Evolutionary conservation across 495 filamentous ascomycete genomes (phyloP).

Genomic region (Neurospora sp.): DNA sequence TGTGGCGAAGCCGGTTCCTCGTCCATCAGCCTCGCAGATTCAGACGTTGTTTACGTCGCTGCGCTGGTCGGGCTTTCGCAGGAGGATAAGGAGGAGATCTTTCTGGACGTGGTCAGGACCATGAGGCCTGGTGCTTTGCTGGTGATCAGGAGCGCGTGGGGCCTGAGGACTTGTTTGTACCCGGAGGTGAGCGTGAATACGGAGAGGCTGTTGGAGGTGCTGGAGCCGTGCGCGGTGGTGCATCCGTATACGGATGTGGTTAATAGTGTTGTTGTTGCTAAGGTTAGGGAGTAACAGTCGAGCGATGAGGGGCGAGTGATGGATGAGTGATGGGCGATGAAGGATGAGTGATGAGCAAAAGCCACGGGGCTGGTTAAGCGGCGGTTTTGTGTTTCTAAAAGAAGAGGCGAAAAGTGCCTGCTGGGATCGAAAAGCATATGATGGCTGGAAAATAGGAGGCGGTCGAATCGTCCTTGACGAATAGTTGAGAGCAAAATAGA

Average conservation of each 20-base stretch:
- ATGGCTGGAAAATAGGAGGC: too few species aligned
- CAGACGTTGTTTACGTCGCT: constrained; percentile 22
- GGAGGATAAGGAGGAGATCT: constrained; percentile 18
- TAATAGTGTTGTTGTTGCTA: constrained; percentile 23
- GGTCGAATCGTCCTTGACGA: too few species aligned
- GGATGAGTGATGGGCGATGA: too few species aligned
- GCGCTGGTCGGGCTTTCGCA: constrained; percentile 21
- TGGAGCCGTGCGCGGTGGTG: constrained; percentile 18
- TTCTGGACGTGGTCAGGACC: constrained; percentile 7
- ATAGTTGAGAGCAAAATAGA: too few species aligned
- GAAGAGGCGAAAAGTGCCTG: too few species aligned
- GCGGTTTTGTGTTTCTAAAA: too few species aligned
- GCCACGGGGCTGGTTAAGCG: too few species aligned
- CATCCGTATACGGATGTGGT: constrained; percentile 22
- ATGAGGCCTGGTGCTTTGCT: constrained; percentile 19
- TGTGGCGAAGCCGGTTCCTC: constrained; percentile 13
- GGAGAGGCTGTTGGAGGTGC: constrained; percentile 3
- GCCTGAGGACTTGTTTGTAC: constrained; percentile 19
- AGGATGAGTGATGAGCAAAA: too few species aligned
- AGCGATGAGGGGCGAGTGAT: too few species aligned
- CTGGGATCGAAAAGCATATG: too few species aligned
- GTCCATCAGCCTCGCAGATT: constrained; percentile 7
- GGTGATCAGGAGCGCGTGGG: constrained; percentile 19
- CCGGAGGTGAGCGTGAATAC: constrained; percentile 19
- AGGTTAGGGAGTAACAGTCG: constrained; percentile 1